These are phyloP conservation scores for Penicillium sp. DNA, from an alignment of 2,329 filamentous ascomycete genomes.

Conservation along the genomic window DNA sequence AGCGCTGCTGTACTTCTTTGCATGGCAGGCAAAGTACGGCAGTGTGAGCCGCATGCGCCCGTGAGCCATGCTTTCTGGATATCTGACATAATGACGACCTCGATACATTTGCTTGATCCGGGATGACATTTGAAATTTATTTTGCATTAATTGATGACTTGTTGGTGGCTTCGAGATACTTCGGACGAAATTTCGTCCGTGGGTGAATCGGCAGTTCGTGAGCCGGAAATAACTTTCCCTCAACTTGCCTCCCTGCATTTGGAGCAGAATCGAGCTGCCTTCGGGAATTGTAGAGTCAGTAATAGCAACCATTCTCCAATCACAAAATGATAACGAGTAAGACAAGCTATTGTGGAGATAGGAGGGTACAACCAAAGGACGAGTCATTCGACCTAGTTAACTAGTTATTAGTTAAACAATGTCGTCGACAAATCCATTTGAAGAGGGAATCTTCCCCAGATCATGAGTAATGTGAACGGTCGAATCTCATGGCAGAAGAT, in stretches of 20 bases:
- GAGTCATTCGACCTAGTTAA: background rate
- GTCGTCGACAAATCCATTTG: background rate
- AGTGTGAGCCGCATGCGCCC: constrained; percentile 55
- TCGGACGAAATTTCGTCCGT: background rate
- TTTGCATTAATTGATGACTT: background rate
- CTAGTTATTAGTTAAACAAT: background rate
- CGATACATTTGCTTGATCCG: background rate
- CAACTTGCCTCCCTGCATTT: background rate
- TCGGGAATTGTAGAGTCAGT: background rate
- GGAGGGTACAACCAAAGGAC: background rate
- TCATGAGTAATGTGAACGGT: background rate
- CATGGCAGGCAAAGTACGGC: constrained; percentile 97
- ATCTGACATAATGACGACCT: background rate
- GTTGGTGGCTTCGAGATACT: background rate
- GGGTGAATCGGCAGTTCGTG: background rate
- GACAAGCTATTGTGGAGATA: background rate
- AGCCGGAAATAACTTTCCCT: background rate
- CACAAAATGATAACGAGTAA: background rate
- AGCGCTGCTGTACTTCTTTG: constrained; percentile 91
- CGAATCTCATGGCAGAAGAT: constrained; percentile 3
- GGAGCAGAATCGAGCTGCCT: background rate
- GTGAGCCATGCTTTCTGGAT: constrained; percentile 2
- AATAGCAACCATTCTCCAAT: background rate
- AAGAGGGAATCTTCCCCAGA: background rate
- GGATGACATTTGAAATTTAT: background rate